These are phyloP conservation scores for Eimeria sp. DNA, from an alignment of 169 alveolate species.

Conservation along the genomic window DNA sequence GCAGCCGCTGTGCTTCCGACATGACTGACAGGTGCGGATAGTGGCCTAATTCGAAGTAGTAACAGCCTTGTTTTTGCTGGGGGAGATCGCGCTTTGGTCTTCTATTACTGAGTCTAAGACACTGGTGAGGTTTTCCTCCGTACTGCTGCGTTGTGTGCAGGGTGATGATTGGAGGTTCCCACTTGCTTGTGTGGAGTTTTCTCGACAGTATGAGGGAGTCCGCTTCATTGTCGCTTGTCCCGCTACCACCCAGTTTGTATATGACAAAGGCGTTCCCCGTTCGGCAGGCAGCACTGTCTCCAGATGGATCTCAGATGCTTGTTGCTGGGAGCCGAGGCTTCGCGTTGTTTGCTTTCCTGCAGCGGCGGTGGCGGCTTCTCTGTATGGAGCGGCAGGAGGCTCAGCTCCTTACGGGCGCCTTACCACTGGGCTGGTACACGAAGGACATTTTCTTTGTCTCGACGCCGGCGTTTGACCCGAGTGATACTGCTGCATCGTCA, in stretches of 20 bases:
- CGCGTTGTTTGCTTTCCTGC: slow-evolving; percentile 85
- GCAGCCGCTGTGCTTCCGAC: slow-evolving; percentile 72
- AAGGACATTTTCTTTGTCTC: slow-evolving; percentile 83
- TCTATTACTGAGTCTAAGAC: background rate
- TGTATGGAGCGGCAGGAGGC: slow-evolving; percentile 85
- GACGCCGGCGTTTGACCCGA: slow-evolving; percentile 51
- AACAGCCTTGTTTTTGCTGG: background rate
- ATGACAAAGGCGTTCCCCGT: slow-evolving; percentile 86
- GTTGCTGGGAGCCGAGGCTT: slow-evolving; percentile 85
- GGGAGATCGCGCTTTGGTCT: background rate
- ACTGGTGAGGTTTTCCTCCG: background rate
- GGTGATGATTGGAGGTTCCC: slow-evolving; percentile 72
- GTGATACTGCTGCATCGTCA: background rate
- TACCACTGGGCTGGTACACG: slow-evolving; percentile 88
- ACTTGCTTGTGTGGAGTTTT: slow-evolving; percentile 56
- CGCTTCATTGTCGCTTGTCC: slow-evolving; percentile 69
- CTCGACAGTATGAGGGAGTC: slow-evolving; percentile 24
- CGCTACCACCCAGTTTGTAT: slow-evolving; percentile 86
- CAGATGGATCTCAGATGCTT: slow-evolving; percentile 80
- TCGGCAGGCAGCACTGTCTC: slow-evolving; percentile 82
- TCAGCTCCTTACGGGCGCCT: slow-evolving; percentile 83
- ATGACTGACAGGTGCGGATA: slow-evolving; percentile 34
- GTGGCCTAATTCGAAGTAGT: background rate
- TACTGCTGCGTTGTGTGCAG: slow-evolving; percentile 25
- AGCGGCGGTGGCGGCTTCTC: slow-evolving; percentile 86